Evolutionary conservation across 73 alveolate species (phyloP).

Genomic region (Effrenium voratum): DNA sequence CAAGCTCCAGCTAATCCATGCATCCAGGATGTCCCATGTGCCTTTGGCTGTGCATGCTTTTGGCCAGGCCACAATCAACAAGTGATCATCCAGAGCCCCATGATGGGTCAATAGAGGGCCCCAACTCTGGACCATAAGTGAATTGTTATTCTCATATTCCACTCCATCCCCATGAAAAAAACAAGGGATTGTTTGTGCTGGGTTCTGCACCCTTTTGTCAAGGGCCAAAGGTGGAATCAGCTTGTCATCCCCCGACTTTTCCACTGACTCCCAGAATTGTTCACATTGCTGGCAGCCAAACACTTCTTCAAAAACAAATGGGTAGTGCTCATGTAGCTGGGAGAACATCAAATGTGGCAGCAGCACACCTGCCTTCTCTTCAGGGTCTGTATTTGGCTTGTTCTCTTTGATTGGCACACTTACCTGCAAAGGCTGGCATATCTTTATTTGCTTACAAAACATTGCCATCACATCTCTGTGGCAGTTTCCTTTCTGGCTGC

Average conservation of each 20-base stretch:
- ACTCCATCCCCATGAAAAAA: slow-evolving; percentile 36
- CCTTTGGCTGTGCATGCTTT: neutral
- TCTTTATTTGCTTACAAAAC: neutral
- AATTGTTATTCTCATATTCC: neutral
- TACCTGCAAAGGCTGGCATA: neutral
- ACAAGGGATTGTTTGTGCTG: neutral
- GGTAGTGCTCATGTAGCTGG: neutral
- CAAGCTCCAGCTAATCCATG: neutral
- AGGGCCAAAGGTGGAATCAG: neutral
- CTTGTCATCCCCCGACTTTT: slow-evolving; percentile 6
- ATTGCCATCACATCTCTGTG: neutral
- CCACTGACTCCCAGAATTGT: slow-evolving; percentile 8
- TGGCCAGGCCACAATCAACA: neutral
- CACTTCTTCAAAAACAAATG: neutral
- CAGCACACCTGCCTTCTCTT: neutral
- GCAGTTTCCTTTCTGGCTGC: neutral
- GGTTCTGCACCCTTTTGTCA: slow-evolving; percentile 6
- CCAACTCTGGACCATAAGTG: neutral
- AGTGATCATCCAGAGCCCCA: neutral
- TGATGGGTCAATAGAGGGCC: neutral
- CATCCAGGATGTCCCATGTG: neutral
- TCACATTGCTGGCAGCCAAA: neutral
- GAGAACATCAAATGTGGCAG: slow-evolving; percentile 27
- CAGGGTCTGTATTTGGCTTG: neutral
- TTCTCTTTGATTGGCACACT: neutral